phyloP scores from a whole-genome alignment of 2,329 filamentous ascomycete genomes.

The Tympanopsis confertula region DNA sequence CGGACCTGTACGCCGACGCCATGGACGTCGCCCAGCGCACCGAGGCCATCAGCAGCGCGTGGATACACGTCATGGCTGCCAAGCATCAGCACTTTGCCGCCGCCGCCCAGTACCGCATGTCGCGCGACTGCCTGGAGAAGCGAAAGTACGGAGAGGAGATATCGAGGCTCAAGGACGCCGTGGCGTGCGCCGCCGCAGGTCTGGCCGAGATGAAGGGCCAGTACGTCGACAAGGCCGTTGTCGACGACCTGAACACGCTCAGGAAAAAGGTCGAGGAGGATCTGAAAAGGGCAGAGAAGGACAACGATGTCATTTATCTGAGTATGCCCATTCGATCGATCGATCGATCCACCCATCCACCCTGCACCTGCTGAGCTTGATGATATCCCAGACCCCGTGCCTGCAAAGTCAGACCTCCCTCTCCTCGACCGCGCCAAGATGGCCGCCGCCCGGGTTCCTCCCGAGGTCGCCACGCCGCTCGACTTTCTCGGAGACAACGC shows the following conservation, averaged over 20 bases:
- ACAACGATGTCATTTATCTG: slow-evolving; percentile 67
- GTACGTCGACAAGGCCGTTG: slow-evolving; percentile 70
- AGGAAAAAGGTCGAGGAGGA: slow-evolving; percentile 56
- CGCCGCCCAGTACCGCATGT: slow-evolving; percentile 83
- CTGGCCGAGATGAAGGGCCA: slow-evolving; percentile 64
- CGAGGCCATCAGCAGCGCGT: slow-evolving; percentile 78
- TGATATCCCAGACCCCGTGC: slow-evolving; percentile 35
- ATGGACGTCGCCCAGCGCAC: slow-evolving; percentile 80
- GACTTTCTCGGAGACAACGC: slow-evolving; percentile 50
- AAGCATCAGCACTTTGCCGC: slow-evolving; percentile 97
- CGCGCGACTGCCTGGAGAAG: slow-evolving; percentile 85
- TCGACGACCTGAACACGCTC: slow-evolving; percentile 64
- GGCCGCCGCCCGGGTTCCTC: slow-evolving; percentile 52
- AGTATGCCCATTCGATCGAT: slow-evolving; percentile 16
- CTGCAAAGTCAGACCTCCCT: slow-evolving; percentile 56
- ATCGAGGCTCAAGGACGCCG: slow-evolving; percentile 69
- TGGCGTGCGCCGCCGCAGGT: slow-evolving; percentile 73
- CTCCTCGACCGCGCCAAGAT: slow-evolving; percentile 56
- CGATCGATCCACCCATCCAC: slow-evolving; percentile 5
- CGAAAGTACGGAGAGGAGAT: slow-evolving; percentile 91
- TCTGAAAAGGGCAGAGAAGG: slow-evolving; percentile 60
- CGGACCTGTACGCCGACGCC: slow-evolving; percentile 76
- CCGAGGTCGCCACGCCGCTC: slow-evolving; percentile 53
- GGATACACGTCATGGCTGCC: slow-evolving; percentile 95
- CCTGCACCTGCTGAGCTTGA: no score